Conservation (phyloP, 805 yeast genomes). For the Cyberlindnera bimundalis region DNA sequence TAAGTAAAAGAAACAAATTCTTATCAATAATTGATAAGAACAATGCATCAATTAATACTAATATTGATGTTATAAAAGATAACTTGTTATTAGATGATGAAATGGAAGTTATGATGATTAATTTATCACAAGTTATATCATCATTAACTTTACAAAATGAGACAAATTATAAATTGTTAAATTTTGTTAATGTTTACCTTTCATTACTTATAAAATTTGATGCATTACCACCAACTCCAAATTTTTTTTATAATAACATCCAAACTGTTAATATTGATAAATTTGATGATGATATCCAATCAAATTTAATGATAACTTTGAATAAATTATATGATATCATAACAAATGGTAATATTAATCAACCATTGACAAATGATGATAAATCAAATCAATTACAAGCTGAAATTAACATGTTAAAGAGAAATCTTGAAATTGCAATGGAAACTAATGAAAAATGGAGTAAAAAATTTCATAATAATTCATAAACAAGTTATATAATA, state of each 20-base stretch:
- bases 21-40: conserved; percentile 7
- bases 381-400: conserved; percentile 9
- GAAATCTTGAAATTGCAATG: conserved; percentile 21
- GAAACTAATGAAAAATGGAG: conserved; percentile 30
- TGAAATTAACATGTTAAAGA: conserved; percentile 15
- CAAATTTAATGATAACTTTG: conserved; percentile 12
- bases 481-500: no score
- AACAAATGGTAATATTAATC: no score
- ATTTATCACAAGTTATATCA: conserved; percentile 18
- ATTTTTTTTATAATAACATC: conserved; percentile 13
- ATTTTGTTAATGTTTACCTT: conserved; percentile 11
- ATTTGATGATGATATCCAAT: background rate
- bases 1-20: conserved; percentile 11
- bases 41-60: background rate
- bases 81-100: conserved; percentile 19
- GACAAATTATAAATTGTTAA: conserved; percentile 6
- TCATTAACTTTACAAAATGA: conserved; percentile 16
- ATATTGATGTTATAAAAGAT: background rate
- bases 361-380: no score
- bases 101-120: conserved; percentile 19
- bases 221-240: conserved; percentile 18
- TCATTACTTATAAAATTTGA: conserved; percentile 2
- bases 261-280: background rate
- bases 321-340: conserved; percentile 18
- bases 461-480: conserved; percentile 10